phyloP scores from a whole-genome alignment of 768 basidiomycete genomes.

The Mycena rebaudengoi region DNA sequence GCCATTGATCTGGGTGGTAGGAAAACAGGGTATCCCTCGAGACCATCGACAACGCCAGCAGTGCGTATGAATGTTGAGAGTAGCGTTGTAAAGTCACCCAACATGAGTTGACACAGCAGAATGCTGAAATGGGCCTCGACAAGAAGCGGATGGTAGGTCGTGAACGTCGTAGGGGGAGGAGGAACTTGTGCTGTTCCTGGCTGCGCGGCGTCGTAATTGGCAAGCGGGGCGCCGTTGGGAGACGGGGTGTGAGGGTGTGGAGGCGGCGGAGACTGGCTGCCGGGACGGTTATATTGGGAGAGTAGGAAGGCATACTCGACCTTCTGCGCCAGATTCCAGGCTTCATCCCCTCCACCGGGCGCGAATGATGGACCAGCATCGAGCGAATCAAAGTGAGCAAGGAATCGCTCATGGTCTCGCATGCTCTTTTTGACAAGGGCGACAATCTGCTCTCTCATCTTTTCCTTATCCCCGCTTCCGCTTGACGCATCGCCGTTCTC shows the following conservation, averaged over 20 bases:
- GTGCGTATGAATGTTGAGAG: conserved; percentile 72
- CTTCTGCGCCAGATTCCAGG: conserved; percentile 54
- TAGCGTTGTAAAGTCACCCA: conserved; percentile 74
- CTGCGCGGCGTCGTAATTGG: neutral
- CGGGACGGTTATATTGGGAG: conserved; percentile 73
- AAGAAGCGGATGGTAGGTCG: conserved; percentile 90
- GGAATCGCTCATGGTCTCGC: conserved; percentile 86
- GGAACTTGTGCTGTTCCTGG: conserved; percentile 23
- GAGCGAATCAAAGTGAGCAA: conserved; percentile 82
- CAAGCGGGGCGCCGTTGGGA: conserved; percentile 14
- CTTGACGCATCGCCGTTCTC: conserved; percentile 9
- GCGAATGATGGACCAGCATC: conserved; percentile 50
- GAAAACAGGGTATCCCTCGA: conserved; percentile 91
- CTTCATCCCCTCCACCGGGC: conserved; percentile 40
- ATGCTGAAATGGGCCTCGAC: conserved; percentile 88
- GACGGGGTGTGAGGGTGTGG: conserved; percentile 20
- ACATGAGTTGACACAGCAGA: conserved; percentile 77
- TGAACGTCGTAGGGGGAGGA: conserved; percentile 70
- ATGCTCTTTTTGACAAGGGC: conserved; percentile 75
- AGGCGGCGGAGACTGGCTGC: conserved; percentile 48
- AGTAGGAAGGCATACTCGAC: conserved; percentile 75
- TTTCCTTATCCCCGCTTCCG: conserved; percentile 40
- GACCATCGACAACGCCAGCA: conserved; percentile 75
- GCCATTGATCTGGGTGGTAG: conserved; percentile 88
- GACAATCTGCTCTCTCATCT: conserved; percentile 68